phyloP scores from a whole-genome alignment of 768 basidiomycete species.

The Suillus alpinus region DNA sequence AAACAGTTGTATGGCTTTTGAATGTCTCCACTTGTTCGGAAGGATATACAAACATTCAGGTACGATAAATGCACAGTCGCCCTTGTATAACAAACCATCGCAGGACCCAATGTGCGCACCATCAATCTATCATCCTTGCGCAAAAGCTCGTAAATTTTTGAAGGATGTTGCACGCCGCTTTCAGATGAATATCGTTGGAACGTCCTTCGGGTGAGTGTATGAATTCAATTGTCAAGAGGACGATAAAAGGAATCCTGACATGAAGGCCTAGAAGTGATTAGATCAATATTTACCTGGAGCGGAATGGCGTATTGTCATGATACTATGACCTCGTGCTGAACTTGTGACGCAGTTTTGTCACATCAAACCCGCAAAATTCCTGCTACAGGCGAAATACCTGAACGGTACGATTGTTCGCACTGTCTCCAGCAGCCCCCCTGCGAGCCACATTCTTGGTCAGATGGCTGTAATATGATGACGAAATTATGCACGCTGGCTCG shows the following conservation, averaged over 20 bases:
- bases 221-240: conserved; percentile 15
- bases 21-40: conserved; percentile 33
- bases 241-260: conserved; percentile 14
- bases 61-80: conserved; percentile 13
- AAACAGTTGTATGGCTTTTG: conserved; percentile 27
- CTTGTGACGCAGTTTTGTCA: neutral
- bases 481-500: neutral
- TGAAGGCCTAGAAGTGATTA: conserved; percentile 34
- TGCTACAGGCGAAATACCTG: neutral
- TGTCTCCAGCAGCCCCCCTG: neutral
- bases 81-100: conserved; percentile 1
- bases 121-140: conserved; percentile 7
- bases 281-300: conserved; percentile 29
- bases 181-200: conserved; percentile 36
- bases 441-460: neutral
- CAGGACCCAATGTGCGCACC: conserved; percentile 26
- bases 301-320: conserved; percentile 35
- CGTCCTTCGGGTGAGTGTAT: conserved; percentile 28
- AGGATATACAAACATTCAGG: conserved; percentile 31
- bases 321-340: conserved; percentile 26
- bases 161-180: conserved; percentile 26
- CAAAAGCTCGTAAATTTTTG: conserved; percentile 7
- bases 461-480: neutral
- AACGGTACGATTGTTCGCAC: neutral
- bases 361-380: neutral